phyloP scores from a whole-genome alignment of 768 basidiomycete genomes.

The Mycena crocata region DNA sequence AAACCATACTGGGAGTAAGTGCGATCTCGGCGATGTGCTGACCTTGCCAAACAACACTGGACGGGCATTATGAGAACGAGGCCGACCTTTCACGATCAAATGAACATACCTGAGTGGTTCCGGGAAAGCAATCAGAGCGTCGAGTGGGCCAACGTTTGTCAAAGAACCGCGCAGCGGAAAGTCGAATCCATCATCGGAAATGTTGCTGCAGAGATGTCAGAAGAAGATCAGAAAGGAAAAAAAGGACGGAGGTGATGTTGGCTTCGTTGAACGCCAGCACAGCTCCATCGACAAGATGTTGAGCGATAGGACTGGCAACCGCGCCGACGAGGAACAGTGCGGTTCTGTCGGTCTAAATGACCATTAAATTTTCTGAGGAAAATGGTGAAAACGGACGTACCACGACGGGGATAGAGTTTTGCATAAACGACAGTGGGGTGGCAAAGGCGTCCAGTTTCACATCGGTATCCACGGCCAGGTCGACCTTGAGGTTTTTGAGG shows the following conservation, averaged over 20 bases:
- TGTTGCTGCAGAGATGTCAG: slow-evolving; percentile 49
- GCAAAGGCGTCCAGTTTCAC: slow-evolving; percentile 72
- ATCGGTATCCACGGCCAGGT: slow-evolving; percentile 63
- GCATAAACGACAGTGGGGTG: slow-evolving; percentile 23
- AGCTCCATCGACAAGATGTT: slow-evolving; percentile 70
- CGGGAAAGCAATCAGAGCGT: slow-evolving; percentile 74
- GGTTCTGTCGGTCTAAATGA: slow-evolving; percentile 66
- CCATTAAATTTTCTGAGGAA: background rate
- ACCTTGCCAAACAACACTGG: slow-evolving; percentile 73
- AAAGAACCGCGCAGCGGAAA: slow-evolving; percentile 69
- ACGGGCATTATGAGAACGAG: background rate
- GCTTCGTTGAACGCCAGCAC: slow-evolving; percentile 65
- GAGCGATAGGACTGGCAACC: slow-evolving; percentile 74
- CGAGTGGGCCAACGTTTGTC: slow-evolving; percentile 74
- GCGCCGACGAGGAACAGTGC: slow-evolving; percentile 77
- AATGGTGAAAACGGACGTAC: slow-evolving; percentile 47
- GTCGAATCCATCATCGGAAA: slow-evolving; percentile 72
- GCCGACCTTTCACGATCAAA: background rate
- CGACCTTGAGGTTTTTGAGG: slow-evolving; percentile 67
- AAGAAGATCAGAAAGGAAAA: background rate
- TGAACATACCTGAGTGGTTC: slow-evolving; percentile 67
- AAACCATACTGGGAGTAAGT: slow-evolving; percentile 64
- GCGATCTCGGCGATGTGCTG: slow-evolving; percentile 70
- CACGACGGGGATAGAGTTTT: slow-evolving; percentile 26
- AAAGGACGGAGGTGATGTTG: slow-evolving; percentile 62